Evolutionary conservation across 345 rosid genomes (phyloP), one percentile per base, ranked within the genome.

Genomic region (Geranium brycei): DNA sequence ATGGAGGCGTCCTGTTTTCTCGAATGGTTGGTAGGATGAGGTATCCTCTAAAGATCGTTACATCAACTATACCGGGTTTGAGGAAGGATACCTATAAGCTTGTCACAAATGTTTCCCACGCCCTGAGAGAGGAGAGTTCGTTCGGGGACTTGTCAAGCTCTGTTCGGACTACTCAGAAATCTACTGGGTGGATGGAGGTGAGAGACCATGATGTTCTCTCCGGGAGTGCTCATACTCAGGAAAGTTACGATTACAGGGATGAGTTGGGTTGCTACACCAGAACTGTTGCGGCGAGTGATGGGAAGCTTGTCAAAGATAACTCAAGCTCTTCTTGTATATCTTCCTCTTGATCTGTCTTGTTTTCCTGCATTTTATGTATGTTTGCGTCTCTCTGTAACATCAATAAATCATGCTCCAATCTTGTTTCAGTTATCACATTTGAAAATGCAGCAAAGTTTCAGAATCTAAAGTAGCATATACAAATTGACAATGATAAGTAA

Each of bases 171-270:
- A 65, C 59, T 32, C 95, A 89, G 78, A 75, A 62, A 47, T 81
- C 88, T 5, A 68, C 61, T 0, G 98, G 98, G n/a, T 81, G 96
- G 95, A 86, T 92, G 84, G 69, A 83, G 80, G 85, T 87, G 61
- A 78, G 71, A 81, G 96, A 79, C 74, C 95, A 84, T 65, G 51
- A 77, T 47, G 88, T 84, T 62, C 73, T 89, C 58, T 69, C 83
- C 0, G 93, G 98, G 10, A 68, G 66, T 51, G 83, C 82, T 1
- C 68, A 8, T 14, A 87, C 91, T 3, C 69, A 47, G 69, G 91
- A 89, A 73, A 82, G 72, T 38, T 75, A 79, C 41, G 76, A 60
- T 58, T 81, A 68, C 60, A 31, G 62, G 16, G 88, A 84, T 60
- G 81, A 58, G 28, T 60, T 72, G 16, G 69, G 79, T 17, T 92